Percentiles rank a stretch among this genome's conserved stretches.
Evolutionary conservation across 768 basidiomycete genomes (phyloP).

Genomic region (Sutorius australiensis): DNA sequence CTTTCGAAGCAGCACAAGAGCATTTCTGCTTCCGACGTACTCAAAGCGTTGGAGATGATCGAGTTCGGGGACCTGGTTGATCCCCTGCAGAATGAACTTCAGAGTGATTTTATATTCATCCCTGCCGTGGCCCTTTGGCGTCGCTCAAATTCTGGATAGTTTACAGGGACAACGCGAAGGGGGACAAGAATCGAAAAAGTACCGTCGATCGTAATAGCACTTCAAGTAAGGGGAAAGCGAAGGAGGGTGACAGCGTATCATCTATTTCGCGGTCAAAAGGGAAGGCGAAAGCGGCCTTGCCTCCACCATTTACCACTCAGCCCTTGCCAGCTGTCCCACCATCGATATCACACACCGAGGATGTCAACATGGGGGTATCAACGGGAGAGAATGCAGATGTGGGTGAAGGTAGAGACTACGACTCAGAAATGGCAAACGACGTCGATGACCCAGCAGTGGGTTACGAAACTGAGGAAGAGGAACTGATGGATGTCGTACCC

Average conservation of each 20-base stretch:
- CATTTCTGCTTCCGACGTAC: slow-evolving; percentile 85
- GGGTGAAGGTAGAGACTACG: slow-evolving; percentile 31
- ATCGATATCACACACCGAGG: slow-evolving; percentile 27
- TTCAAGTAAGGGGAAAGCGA: slow-evolving; percentile 29
- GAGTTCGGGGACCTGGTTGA: slow-evolving; percentile 72
- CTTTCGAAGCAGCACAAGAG: slow-evolving; percentile 81
- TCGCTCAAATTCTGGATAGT: slow-evolving; percentile 36
- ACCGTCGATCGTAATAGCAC: slow-evolving; percentile 24
- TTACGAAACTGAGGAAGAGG: slow-evolving; percentile 40
- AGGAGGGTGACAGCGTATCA: slow-evolving; percentile 32
- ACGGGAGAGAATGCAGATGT: slow-evolving; percentile 28
- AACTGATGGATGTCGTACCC: slow-evolving; percentile 39
- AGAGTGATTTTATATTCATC: slow-evolving; percentile 37
- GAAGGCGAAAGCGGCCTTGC: slow-evolving; percentile 30
- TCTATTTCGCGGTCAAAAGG: slow-evolving; percentile 25
- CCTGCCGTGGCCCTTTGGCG: neutral
- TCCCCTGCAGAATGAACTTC: slow-evolving; percentile 59
- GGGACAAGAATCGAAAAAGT: slow-evolving; percentile 47
- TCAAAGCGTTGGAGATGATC: slow-evolving; percentile 78
- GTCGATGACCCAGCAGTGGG: slow-evolving; percentile 23
- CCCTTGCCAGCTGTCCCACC: slow-evolving; percentile 27
- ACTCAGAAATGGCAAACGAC: slow-evolving; percentile 24
- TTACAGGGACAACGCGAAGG: slow-evolving; percentile 61
- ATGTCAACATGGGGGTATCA: slow-evolving; percentile 20
- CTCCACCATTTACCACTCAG: slow-evolving; percentile 29